A percentile compares a stretch with the other conserved stretches of the same genome.
phyloP scores from a whole-genome alignment of 257 asterid genomes.

The Marsdenia floribunda region DNA sequence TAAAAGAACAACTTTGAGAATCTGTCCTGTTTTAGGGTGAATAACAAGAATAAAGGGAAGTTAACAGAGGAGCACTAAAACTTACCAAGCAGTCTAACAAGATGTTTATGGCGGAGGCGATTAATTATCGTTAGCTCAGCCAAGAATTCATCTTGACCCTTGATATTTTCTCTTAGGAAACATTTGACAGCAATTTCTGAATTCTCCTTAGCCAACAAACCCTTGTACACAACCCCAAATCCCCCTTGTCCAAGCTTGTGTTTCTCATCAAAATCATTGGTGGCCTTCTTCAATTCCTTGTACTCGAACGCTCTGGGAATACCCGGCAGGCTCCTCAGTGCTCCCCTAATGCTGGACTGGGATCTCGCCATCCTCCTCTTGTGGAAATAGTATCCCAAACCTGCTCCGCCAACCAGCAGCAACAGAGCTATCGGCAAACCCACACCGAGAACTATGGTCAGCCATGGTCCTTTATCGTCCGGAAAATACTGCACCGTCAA shows the following conservation, averaged over 20 bases:
- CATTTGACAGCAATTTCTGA: conserved; percentile 10
- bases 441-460: conserved; percentile 40
- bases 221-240: conserved; percentile 6
- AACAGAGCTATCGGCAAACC: conserved; percentile 47
- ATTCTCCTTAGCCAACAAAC: background rate
- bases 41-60: conserved; percentile 18
- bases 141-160: conserved; percentile 86
- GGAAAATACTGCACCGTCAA: conserved; percentile 47
- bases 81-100: conserved; percentile 76
- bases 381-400: conserved; percentile 27
- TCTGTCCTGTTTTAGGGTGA: background rate
- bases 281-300: conserved; percentile 73
- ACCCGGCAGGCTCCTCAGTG: conserved; percentile 71
- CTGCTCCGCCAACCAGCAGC: conserved; percentile 33
- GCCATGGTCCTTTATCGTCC: conserved; percentile 17
- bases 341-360: conserved; percentile 48
- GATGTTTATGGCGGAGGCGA: conserved; percentile 87
- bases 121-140: conserved; percentile 89
- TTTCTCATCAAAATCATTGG: conserved; percentile 58
- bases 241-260: conserved; percentile 90
- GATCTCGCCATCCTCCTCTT: conserved; percentile 28
- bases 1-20: background rate
- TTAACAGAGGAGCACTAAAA: background rate
- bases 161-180: conserved; percentile 55
- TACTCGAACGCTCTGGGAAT: conserved; percentile 67